Percentiles rank a stretch among this genome's conserved stretches.
These are phyloP conservation scores for Pseudogymnoascus sp. DNA, from an alignment of 2,329 filamentous ascomycete genomes.

Conservation along the genomic window DNA sequence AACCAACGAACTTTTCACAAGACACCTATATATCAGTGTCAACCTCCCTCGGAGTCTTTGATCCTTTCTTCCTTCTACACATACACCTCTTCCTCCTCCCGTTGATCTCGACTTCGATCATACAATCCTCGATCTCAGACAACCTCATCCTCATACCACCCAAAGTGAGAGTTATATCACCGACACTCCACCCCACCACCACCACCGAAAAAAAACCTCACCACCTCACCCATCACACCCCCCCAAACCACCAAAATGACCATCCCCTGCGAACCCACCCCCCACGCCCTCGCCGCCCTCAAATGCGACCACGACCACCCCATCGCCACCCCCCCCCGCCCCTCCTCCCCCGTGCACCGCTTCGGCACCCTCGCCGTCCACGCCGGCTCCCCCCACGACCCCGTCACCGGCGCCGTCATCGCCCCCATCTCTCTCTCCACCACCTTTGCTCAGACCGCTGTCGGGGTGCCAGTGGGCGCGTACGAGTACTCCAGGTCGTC, in stretches of 20 bases:
- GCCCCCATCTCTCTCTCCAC: slow-evolving; percentile 93
- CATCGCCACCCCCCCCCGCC: slow-evolving; percentile 58
- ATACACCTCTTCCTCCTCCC: background rate
- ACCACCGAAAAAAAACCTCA: background rate
- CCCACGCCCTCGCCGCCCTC: slow-evolving; percentile 57
- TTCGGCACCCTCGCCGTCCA: slow-evolving; percentile 96
- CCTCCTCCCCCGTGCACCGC: slow-evolving; percentile 63
- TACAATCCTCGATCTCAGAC: background rate
- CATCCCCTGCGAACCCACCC: slow-evolving; percentile 44
- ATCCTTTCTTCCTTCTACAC: background rate
- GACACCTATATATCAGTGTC: background rate
- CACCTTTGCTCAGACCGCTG: slow-evolving; percentile 84
- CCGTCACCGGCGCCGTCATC: slow-evolving; percentile 88
- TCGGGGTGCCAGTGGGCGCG: slow-evolving; percentile 75
- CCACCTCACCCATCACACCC: background rate
- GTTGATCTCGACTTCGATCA: background rate
- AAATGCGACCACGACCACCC: slow-evolving; percentile 34
- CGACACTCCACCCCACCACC: background rate
- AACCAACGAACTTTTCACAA: background rate
- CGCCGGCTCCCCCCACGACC: slow-evolving; percentile 84
- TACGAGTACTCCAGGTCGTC: slow-evolving; percentile 92
- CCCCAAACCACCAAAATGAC: slow-evolving; percentile 17
- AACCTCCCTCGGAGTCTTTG: background rate
- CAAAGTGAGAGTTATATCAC: background rate
- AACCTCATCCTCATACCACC: background rate